Base-by-base conservation (phyloP, 2,329 filamentous ascomycete species). In the Beauveria australis region DNA sequence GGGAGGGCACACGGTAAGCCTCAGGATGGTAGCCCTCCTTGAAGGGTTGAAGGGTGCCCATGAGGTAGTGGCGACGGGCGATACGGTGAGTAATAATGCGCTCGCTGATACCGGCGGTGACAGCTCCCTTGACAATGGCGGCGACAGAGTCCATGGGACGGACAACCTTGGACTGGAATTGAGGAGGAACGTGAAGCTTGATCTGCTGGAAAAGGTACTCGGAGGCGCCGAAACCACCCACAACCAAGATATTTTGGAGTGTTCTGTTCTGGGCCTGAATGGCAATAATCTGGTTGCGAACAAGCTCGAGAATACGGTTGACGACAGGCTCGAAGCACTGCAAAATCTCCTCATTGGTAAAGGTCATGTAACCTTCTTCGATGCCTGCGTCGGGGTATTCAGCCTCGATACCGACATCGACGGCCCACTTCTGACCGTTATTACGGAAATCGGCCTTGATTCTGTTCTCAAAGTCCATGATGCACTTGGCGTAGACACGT, bases 391-490 rank as follows among this genome's bases (percentile, higher is more conserved):
- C 94, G 44, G 93, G 93, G 78, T 95, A 97, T 72, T 97, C 94
- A 48, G 93, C 92, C 79, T 99, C 94, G 69, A 99, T 97, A 71
- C 94, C 94, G 54, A 99, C 94, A 72, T 99, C 94, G 22, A 97
- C 92, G 49, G 94, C 94, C 94, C 94, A 97, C 75, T 97, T 97
- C 76, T 97, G 93, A 54, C 93, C 92, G 74, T 97, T 97, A 79
- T 97, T 97, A 66, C 94, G 87, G 87, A 99, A 99, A 75, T 97
- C 94, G 54, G 94, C 94, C 82, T 99, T 99, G 83, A 99, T 97
- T 74, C 94, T 83, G 83, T 97, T 97, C 80, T 99, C 94, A 70
- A 99, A 99, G 76, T 99, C 94, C 93, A 97, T 97, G 76, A 99
- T 97, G 75, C 93, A 97, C 79, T 97, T 97, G 67, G 93, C 93